These are phyloP conservation scores for Diaporthe nobilis DNA, from an alignment of 2,329 filamentous ascomycete species.

Conservation along the genomic window DNA sequence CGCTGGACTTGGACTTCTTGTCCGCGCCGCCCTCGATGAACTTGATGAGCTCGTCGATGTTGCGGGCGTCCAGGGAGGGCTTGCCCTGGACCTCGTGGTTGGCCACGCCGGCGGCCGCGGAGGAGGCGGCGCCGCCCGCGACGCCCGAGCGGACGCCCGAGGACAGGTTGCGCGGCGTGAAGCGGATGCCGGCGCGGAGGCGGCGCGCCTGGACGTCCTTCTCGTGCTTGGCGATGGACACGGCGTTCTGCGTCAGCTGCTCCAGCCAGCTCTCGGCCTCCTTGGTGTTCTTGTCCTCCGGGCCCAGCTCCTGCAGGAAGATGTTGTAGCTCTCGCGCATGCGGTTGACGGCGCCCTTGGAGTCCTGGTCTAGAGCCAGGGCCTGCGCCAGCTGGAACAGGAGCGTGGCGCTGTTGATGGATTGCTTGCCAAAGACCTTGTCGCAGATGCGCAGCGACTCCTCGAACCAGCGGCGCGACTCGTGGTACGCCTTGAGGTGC, in stretches of 20 bases:
- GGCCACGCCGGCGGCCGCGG: slow-evolving; percentile 45
- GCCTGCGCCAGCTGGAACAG: slow-evolving; percentile 98
- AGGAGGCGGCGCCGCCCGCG: slow-evolving; percentile 54
- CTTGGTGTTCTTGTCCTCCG: slow-evolving; percentile 97
- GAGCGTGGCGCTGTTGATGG: slow-evolving; percentile 93
- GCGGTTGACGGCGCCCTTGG: slow-evolving; percentile 88
- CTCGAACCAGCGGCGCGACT: slow-evolving; percentile 97
- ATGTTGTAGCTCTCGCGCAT: slow-evolving; percentile 99
- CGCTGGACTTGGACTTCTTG: slow-evolving; percentile 60
- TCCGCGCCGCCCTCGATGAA: slow-evolving; percentile 86
- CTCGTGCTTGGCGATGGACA: slow-evolving; percentile 92
- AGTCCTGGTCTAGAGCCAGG: slow-evolving; percentile 93
- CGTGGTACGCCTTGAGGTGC: slow-evolving; percentile 92
- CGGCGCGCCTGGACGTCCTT: slow-evolving; percentile 86
- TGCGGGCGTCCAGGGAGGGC: slow-evolving; percentile 78
- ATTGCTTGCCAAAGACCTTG: slow-evolving; percentile 88
- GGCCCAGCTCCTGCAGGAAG: slow-evolving; percentile 88
- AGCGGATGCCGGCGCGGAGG: slow-evolving; percentile 76
- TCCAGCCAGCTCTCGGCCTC: slow-evolving; percentile 97
- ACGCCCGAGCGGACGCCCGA: slow-evolving; percentile 60
- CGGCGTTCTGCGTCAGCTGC: slow-evolving; percentile 95
- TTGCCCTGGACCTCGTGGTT: slow-evolving; percentile 41
- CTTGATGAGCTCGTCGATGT: slow-evolving; percentile 92
- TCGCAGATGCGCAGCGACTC: slow-evolving; percentile 91
- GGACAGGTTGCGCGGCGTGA: slow-evolving; percentile 75